Evolutionary conservation across 2,329 filamentous ascomycete species (phyloP).

Genomic region (Verruconis gallopava): DNA sequence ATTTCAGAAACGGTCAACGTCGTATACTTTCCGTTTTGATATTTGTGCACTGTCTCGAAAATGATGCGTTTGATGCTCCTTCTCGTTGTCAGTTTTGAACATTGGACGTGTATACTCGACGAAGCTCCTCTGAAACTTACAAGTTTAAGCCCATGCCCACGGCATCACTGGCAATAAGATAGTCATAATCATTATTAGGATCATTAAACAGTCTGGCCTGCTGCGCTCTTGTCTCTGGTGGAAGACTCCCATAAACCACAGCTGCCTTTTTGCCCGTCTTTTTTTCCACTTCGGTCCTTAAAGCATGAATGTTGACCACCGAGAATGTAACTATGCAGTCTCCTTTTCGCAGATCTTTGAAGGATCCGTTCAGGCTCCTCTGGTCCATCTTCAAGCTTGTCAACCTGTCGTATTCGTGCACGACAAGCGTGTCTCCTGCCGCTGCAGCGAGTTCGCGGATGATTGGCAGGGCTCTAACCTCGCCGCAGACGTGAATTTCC

Average conservation of each 20-base stretch:
- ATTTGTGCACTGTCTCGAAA: slow-evolving; percentile 68
- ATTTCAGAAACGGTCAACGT: slow-evolving; percentile 61
- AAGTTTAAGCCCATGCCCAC: slow-evolving; percentile 96
- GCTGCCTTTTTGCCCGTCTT: slow-evolving; percentile 69
- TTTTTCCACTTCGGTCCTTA: slow-evolving; percentile 68
- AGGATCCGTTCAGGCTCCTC: slow-evolving; percentile 48
- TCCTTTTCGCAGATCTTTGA: slow-evolving; percentile 64
- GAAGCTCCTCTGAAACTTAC: slow-evolving; percentile 31
- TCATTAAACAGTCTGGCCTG: slow-evolving; percentile 93
- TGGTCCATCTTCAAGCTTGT: slow-evolving; percentile 55
- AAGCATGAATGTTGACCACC: slow-evolving; percentile 62
- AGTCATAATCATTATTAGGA: slow-evolving; percentile 89
- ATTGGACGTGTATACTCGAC: background rate
- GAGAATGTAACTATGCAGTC: slow-evolving; percentile 86
- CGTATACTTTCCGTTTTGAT: slow-evolving; percentile 45
- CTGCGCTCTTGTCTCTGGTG: slow-evolving; percentile 81
- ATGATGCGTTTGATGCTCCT: slow-evolving; percentile 75
- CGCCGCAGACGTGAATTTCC: slow-evolving; percentile 88
- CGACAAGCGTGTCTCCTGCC: slow-evolving; percentile 67
- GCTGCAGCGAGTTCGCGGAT: slow-evolving; percentile 65
- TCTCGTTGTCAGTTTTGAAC: slow-evolving; percentile 2
- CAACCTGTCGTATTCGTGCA: slow-evolving; percentile 74
- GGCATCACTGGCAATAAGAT: slow-evolving; percentile 83
- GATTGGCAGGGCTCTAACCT: slow-evolving; percentile 67
- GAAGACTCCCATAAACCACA: slow-evolving; percentile 82